Evolutionary conservation across 208 protist species (phyloP), one percentile per base, ranked within the genome.

Genomic region (Trypanosoma platydactyli): DNA sequence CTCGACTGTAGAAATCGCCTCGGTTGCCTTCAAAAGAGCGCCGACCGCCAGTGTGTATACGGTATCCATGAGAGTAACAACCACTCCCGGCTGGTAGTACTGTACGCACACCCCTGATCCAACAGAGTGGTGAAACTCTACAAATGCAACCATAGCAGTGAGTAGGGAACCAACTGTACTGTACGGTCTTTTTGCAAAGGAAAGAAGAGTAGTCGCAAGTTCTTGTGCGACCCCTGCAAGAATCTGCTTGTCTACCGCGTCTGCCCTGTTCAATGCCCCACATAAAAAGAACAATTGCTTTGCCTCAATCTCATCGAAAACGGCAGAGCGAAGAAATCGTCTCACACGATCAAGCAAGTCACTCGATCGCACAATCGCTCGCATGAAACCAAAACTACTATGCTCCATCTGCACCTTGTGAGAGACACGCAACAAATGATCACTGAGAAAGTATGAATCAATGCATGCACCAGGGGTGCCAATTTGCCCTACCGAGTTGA

Each of bases 241-340:
- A 20, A 88, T 22, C 38, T 62, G 24, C 35, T 58, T 45, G 27
- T 82, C 58, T 18, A 45, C 38, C 3, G 22, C 7, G 38, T 61
- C 55, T 2, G 49, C 58, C n/a, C 52, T 79, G 45, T 77, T 62
- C 7, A 91, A 74, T 27, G 81, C 72, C 33, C 85, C 88, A 20
- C 76, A 27, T 29, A 94, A 71, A 58, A 94, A 94, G 18, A 94
- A 85, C 20, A 86, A 71, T 41, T 83, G 69, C 68, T 92, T 91
- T 0, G 79, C 71, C 40, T 64, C 68, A 12, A 67, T 55, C 2
- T 75, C 71, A 50, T 83, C 75, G 61, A 53, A 85, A 63, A 12
- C 16, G 42, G 30, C 9, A 24, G 49, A 48, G 25, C 41, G 68
- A 64, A 94, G 64, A 61, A 89, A 62, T 20, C 68, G 60, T 18